Evolutionary conservation across 108 stramenopile species (phyloP).

Genomic region (Fistulifera pelliculosa): DNA sequence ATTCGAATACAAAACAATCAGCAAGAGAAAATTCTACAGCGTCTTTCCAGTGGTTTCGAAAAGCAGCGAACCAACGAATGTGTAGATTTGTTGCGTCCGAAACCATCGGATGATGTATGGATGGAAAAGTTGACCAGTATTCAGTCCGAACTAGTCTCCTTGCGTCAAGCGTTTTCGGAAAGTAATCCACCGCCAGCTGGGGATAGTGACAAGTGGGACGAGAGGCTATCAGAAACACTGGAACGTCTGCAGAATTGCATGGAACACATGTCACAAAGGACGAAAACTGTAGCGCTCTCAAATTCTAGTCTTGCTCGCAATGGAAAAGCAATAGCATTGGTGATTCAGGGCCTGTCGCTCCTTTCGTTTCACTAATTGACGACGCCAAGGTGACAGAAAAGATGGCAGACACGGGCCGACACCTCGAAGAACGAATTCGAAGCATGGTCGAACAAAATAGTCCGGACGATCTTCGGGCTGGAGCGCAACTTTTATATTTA

Average conservation of each 20-base stretch:
- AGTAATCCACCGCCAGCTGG: too few species aligned
- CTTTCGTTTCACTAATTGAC: not conserved
- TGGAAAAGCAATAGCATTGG: not conserved
- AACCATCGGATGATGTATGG: not conserved
- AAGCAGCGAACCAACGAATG: too few species aligned
- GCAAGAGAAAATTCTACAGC: not conserved
- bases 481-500: conserved; percentile 62
- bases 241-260: not conserved
- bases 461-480: conserved; percentile 23
- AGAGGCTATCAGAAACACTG: not conserved
- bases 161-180: too few species aligned
- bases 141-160: not conserved
- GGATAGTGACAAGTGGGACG: too few species aligned
- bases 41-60: not conserved
- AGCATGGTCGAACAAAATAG: conserved; percentile 29
- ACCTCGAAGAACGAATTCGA: conserved; percentile 9
- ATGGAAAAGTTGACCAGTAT: not conserved
- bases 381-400: not conserved
- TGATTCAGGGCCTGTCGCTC: not conserved
- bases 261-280: not conserved
- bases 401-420: not conserved
- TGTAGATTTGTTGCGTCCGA: too few species aligned
- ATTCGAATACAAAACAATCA: not conserved
- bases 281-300: too few species aligned
- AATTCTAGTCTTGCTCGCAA: too few species aligned